A percentile compares a stretch with the other conserved stretches of the same genome.
These are phyloP conservation scores for Monosporascus sp. DNA, from an alignment of 2,329 filamentous ascomycete species.

Conservation along the genomic window DNA sequence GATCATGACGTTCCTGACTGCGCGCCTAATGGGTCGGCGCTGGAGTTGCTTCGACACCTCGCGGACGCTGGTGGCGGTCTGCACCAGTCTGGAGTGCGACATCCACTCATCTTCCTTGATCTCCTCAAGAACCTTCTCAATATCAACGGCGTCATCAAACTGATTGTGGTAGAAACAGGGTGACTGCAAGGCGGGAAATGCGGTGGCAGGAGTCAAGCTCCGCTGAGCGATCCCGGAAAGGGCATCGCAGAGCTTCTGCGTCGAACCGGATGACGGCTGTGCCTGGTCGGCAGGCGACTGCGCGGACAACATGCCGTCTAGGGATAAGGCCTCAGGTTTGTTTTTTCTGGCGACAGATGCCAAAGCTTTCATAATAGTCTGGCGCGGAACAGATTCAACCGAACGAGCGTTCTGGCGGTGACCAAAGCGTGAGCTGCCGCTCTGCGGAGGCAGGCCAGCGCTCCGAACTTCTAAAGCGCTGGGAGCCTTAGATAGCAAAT, in stretches of 20 bases:
- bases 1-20: constrained; percentile 94
- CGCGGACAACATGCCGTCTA: constrained; percentile 54
- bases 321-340: constrained; percentile 58
- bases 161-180: constrained; percentile 98
- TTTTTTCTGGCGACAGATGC: constrained; percentile 60
- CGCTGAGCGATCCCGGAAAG: constrained; percentile 48
- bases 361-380: constrained; percentile 78
- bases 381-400: constrained; percentile 61
- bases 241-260: constrained; percentile 60
- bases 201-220: constrained; percentile 39
- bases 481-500: background rate
- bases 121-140: constrained; percentile 91
- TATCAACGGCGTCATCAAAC: constrained; percentile 93
- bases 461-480: background rate
- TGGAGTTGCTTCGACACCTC: constrained; percentile 96
- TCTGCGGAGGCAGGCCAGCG: constrained; percentile 2
- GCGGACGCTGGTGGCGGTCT: constrained; percentile 89
- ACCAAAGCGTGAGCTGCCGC: background rate
- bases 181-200: constrained; percentile 71
- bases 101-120: constrained; percentile 84
- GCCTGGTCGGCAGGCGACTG: constrained; percentile 30
- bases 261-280: constrained; percentile 39
- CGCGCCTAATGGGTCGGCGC: constrained; percentile 83
- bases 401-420: constrained; percentile 23
- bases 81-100: constrained; percentile 88